phyloP scores from a whole-genome alignment of 2,329 filamentous ascomycete species.

The Stagonosporopsis cucurbitacearum region DNA sequence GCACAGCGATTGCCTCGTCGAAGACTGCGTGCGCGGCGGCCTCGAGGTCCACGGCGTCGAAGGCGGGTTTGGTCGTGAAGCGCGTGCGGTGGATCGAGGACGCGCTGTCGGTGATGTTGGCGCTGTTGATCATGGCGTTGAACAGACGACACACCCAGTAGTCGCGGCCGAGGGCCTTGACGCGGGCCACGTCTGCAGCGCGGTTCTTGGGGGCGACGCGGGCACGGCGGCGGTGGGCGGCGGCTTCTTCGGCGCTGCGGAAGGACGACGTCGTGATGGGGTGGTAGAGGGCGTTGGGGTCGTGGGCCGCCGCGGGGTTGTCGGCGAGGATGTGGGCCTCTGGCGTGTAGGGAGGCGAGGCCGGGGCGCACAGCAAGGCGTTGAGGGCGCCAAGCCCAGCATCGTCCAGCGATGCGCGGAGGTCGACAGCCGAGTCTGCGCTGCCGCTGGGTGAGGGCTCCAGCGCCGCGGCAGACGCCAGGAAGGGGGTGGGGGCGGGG shows the following conservation, averaged over 20 bases:
- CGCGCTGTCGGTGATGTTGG: conserved; percentile 24
- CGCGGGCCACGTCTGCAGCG: conserved; percentile 27
- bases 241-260: conserved; percentile 27
- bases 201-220: conserved; percentile 21
- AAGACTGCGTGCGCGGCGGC: conserved; percentile 41
- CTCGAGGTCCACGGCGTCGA: conserved; percentile 32
- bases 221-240: conserved; percentile 22
- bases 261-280: conserved; percentile 25
- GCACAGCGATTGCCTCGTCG: conserved; percentile 32
- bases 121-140: conserved; percentile 38
- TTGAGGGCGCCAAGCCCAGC: too few species aligned
- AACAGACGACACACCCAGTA: conserved; percentile 44
- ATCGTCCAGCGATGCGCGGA: conserved; percentile 2
- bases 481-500: neutral
- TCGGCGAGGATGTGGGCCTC: neutral
- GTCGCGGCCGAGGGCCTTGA: conserved; percentile 31
- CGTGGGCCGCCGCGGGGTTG: neutral
- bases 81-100: conserved; percentile 27
- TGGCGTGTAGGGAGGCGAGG: neutral
- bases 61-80: conserved; percentile 17
- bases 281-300: conserved; percentile 18
- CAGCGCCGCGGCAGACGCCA: neutral
- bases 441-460: neutral
- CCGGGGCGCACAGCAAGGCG: neutral
- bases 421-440: neutral